A percentile compares a stretch with the other conserved stretches of the same genome.
phyloP scores from a whole-genome alignment of 345 rosid species.

The Populus euphratica region DNA sequence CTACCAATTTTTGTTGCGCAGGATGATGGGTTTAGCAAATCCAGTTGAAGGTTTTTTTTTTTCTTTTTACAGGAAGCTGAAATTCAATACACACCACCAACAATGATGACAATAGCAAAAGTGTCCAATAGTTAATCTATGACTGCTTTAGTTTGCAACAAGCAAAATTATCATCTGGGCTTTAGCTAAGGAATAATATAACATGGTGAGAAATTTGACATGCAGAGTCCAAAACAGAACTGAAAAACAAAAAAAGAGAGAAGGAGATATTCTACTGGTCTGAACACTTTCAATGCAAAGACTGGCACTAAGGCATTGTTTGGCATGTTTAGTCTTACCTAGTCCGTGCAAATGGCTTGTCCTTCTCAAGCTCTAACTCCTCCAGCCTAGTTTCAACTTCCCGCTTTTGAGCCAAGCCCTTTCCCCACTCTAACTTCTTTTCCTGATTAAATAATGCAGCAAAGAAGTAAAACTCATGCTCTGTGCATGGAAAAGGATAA shows the following conservation, averaged over 20 bases:
- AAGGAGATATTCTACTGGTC: not conserved
- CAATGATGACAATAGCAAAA: not conserved
- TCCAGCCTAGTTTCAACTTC: conserved; percentile 70
- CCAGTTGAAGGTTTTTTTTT: not conserved
- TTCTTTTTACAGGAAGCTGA: not conserved
- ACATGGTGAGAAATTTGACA: not conserved
- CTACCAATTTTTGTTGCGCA: not conserved
- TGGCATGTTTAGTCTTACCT: conserved; percentile 40
- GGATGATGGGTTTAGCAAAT: not conserved
- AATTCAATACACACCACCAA: not conserved
- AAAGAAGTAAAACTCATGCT: not conserved
- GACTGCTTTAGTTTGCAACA: not conserved
- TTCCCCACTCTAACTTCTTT: conserved; percentile 90
- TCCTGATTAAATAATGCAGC: conserved; percentile 44
- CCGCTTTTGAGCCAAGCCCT: conserved; percentile 92
- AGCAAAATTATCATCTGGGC: not conserved
- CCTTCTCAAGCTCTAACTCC: conserved; percentile 81
- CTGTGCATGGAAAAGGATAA: not conserved
- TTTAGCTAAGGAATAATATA: not conserved
- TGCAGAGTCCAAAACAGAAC: not conserved
- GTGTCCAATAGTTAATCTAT: not conserved
- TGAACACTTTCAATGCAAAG: conserved; percentile 1
- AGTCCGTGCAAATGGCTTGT: conserved; percentile 83
- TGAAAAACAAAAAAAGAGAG: not conserved
- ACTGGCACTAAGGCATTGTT: not conserved